phyloP scores from a whole-genome alignment of 352 stramenopile species.

The Albugo candida region DNA sequence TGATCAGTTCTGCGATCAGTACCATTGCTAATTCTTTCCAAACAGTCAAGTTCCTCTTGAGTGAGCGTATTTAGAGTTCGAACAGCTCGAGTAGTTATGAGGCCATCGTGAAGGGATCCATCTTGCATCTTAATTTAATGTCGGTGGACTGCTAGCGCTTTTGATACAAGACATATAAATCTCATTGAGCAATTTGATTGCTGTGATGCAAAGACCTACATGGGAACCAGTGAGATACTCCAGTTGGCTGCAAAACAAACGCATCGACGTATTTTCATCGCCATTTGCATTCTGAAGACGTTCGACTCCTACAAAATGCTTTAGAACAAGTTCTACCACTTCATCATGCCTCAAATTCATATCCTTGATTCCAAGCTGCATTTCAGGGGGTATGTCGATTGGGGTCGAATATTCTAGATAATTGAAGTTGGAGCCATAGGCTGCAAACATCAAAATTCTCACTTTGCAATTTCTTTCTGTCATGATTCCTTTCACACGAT shows the following conservation, averaged over 20 bases:
- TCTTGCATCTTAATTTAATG: constrained; percentile 6
- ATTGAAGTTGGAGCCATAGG: constrained; percentile 3
- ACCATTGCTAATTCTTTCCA: constrained; percentile 2
- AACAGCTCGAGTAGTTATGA: constrained; percentile 8
- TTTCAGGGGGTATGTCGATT: neutral
- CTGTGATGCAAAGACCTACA: constrained; percentile 3
- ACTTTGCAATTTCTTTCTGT: neutral
- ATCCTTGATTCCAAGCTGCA: constrained; percentile 2
- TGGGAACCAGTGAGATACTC: constrained; percentile 4
- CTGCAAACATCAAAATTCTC: constrained; percentile 9
- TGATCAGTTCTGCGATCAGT: neutral
- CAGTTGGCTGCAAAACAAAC: constrained; percentile 2
- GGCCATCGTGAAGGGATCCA: constrained; percentile 1
- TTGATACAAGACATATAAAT: neutral
- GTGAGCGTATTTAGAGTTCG: constrained; percentile 4
- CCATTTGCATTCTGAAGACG: neutral
- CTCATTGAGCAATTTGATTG: constrained; percentile 2
- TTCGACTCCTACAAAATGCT: constrained; percentile 4
- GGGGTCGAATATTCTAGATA: neutral
- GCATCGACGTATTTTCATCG: too few relatives aligned
- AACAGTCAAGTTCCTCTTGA: constrained; percentile 6
- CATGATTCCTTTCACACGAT: constrained; percentile 2
- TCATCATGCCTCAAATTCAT: constrained; percentile 5
- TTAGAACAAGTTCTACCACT: constrained; percentile 5
- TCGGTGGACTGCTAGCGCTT: neutral